phyloP scores from a whole-genome alignment of 805 yeast genomes.

The Kodamaea jinghongensis region DNA sequence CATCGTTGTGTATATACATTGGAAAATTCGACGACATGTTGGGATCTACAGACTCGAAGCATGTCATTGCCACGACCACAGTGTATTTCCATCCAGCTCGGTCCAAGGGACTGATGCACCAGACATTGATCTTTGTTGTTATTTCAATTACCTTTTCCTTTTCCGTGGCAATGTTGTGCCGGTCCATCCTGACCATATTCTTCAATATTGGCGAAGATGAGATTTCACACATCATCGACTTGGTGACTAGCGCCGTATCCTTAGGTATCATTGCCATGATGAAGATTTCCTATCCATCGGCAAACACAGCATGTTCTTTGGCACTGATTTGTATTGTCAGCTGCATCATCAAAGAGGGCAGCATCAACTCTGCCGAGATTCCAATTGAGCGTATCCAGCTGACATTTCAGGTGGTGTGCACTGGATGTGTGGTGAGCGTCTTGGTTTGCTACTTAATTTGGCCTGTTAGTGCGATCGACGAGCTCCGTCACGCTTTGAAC shows the following conservation, averaged over 20 bases:
- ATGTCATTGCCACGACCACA: conserved; percentile 76
- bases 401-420: conserved; percentile 53
- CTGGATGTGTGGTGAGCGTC: conserved; percentile 63
- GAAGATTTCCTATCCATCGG: conserved; percentile 65
- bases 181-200: conserved; percentile 48
- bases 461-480: conserved; percentile 56
- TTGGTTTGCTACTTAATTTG: conserved; percentile 58
- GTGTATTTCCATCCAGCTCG: conserved; percentile 85
- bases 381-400: conserved; percentile 55
- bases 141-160: conserved; percentile 54
- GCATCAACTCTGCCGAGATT: conserved; percentile 53
- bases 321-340: conserved; percentile 71
- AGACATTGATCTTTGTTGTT: conserved; percentile 61
- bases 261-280: conserved; percentile 66
- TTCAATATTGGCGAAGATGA: conserved; percentile 46
- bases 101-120: conserved; percentile 77
- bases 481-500: conserved; percentile 46
- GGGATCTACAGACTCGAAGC: conserved; percentile 73
- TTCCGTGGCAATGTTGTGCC: conserved; percentile 49
- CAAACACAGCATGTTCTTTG: conserved; percentile 77
- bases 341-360: conserved; percentile 72
- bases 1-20: conserved; percentile 69
- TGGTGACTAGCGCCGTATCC: conserved; percentile 51
- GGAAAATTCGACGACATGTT: conserved; percentile 46
- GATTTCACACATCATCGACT: conserved; percentile 51